Evolutionary conservation across 768 basidiomycete genomes (phyloP).

Genomic region (Pleurotus tuoliensis): DNA sequence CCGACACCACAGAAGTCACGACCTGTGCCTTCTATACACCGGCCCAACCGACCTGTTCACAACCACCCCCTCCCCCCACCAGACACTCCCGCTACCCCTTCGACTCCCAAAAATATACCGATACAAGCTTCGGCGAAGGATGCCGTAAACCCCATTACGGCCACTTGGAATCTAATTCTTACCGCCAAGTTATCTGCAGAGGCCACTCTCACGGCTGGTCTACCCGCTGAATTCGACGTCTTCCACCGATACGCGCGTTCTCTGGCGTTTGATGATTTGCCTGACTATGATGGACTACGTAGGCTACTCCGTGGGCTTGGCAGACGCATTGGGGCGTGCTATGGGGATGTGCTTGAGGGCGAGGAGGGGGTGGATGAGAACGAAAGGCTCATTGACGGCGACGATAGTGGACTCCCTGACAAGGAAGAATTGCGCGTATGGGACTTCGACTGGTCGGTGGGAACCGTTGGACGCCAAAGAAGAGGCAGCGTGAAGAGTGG

Average conservation of each 20-base stretch:
- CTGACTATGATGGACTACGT: slow-evolving; percentile 82
- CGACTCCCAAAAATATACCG: not conserved
- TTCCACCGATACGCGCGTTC: slow-evolving; percentile 70
- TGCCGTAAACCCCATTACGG: slow-evolving; percentile 48
- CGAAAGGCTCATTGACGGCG: slow-evolving; percentile 6
- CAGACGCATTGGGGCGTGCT: slow-evolving; percentile 48
- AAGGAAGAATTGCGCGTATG: not conserved
- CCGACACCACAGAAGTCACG: slow-evolving; percentile 4
- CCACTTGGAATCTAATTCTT: slow-evolving; percentile 75
- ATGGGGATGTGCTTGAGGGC: slow-evolving; percentile 36
- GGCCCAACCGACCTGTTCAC: slow-evolving; percentile 21
- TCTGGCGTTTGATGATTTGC: slow-evolving; percentile 83
- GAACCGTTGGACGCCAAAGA: slow-evolving; percentile 9
- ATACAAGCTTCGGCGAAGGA: not conserved
- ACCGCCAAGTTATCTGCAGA: slow-evolving; percentile 68
- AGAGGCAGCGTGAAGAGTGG: slow-evolving; percentile 10
- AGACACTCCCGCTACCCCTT: slow-evolving; percentile 24
- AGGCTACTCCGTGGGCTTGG: slow-evolving; percentile 65
- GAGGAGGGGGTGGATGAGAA: slow-evolving; percentile 12
- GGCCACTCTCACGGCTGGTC: slow-evolving; percentile 65
- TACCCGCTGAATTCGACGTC: slow-evolving; percentile 79
- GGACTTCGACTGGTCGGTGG: slow-evolving; percentile 37
- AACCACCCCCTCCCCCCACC: slow-evolving; percentile 6
- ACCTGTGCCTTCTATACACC: slow-evolving; percentile 11
- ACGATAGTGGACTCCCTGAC: not conserved